Conservation (phyloP, 306 rosid genomes). For the Albizia julibrissin region DNA sequence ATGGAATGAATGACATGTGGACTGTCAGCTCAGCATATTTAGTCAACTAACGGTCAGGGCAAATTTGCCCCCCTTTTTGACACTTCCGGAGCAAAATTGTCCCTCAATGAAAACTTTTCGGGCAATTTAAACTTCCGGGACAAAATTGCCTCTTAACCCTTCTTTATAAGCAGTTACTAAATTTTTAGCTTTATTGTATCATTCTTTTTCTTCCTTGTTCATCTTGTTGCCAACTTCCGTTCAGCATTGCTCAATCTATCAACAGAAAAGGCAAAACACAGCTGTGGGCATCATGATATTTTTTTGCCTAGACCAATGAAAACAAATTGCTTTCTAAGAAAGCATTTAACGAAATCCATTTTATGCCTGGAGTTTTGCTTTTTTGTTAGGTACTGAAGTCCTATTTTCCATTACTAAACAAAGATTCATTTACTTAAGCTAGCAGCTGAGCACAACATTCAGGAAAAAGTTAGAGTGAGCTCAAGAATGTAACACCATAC, state of each 20-base stretch:
- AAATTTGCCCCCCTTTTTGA: no score
- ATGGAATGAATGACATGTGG: no score
- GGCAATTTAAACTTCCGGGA: no score
- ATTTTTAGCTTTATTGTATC: conserved; percentile 1
- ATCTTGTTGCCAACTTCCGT: not conserved
- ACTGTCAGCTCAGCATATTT: no score
- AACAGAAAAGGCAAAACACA: not conserved
- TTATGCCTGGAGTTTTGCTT: not conserved
- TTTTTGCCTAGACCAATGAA: not conserved
- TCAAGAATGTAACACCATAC: conserved; percentile 44
- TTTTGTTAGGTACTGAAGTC: not conserved
- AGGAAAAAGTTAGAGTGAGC: not conserved
- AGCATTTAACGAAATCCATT: not conserved
- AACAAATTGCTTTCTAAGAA: not conserved
- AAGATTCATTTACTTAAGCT: not conserved
- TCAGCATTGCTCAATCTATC: not conserved
- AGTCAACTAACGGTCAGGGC: no score
- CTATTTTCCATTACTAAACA: not conserved
- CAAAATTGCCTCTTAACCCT: no score
- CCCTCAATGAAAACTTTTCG: no score
- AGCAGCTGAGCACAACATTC: not conserved
- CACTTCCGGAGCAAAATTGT: no score
- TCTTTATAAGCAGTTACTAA: not conserved
- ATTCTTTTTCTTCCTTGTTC: no score
- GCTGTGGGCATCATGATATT: not conserved